A percentile compares a stretch with the other conserved stretches of the same genome.
These are phyloP conservation scores for Beauveria caledonica DNA, from an alignment of 2,329 filamentous ascomycete species.

Conservation along the genomic window DNA sequence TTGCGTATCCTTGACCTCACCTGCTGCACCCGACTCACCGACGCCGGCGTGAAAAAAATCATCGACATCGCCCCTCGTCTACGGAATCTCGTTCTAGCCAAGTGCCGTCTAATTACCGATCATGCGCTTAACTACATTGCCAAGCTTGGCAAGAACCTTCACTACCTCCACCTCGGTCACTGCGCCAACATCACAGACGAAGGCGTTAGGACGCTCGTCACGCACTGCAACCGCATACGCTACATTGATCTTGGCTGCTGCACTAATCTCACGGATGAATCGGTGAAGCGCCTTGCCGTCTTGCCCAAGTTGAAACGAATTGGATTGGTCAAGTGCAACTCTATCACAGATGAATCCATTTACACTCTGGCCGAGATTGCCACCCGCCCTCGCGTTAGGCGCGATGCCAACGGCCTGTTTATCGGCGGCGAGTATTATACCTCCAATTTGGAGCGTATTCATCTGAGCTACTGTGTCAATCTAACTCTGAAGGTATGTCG, in stretches of 20 bases:
- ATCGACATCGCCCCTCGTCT: conserved; percentile 78
- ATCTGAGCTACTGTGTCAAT: conserved; percentile 89
- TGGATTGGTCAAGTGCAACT: conserved; percentile 85
- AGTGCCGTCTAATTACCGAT: conserved; percentile 90
- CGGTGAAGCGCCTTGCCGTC: conserved; percentile 72
- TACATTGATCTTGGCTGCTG: conserved; percentile 99
- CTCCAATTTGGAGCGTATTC: conserved; percentile 78
- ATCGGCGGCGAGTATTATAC: conserved; percentile 46
- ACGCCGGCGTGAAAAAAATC: conserved; percentile 81
- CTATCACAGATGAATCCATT: conserved; percentile 86
- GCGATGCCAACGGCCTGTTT: conserved; percentile 39
- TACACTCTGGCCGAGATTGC: conserved; percentile 70
- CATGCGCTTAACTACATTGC: conserved; percentile 79
- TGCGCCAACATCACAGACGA: conserved; percentile 86
- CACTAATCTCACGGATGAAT: conserved; percentile 75
- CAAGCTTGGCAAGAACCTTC: conserved; percentile 85
- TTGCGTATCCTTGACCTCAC: conserved; percentile 91
- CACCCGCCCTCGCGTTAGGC: conserved; percentile 40
- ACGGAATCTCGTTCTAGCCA: conserved; percentile 87
- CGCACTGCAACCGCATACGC: conserved; percentile 81
- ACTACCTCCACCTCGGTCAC: conserved; percentile 93
- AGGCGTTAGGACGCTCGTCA: conserved; percentile 76
- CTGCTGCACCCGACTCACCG: conserved; percentile 74
- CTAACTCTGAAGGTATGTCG: conserved; percentile 67
- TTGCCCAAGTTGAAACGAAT: conserved; percentile 92